Evolutionary conservation across 2,329 filamentous ascomycete species (phyloP), one percentile per base, ranked within the genome.

Genomic region (Alternaria brassicae): DNA sequence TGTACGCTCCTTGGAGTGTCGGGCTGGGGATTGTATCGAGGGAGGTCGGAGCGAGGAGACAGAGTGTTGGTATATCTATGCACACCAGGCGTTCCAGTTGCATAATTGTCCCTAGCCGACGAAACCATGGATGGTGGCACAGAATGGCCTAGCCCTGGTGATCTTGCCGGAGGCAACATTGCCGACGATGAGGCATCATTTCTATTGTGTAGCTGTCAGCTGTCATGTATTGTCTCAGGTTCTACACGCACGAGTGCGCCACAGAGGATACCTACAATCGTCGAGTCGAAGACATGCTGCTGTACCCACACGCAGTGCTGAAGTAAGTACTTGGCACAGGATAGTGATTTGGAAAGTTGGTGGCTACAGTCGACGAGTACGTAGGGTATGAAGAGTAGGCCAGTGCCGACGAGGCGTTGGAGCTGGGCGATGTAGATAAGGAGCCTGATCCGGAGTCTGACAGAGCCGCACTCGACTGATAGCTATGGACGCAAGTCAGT

Each of bases 401-500:
- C 65, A 81, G 58, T 27, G 72, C 78, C 47, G 81, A 81, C 28
- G 82, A 84, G 58, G 80, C 77, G 69, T 80, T 81, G 64, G 83
- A 84, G 66, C 81, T 81, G 59, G 82, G 81, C 68, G 81, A 83
- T 67, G 81, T 81, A 64, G 82, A 83, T 69, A 81, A 81, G 65
- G 82, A 85, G 70, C 84, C 84, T 56, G 81, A 83, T 56, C 82
- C 84, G 61, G 85, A 84, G 77, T 87, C 84, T 60, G 85, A 81
- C 68, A 85, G 81, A 66, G 81, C 80, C 71, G 81, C 76, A 60
- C 78, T 79, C 63, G 80, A 69, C 62, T 82, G 80, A 74, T 84
- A 86, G 73, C 84, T 86, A 77, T 73, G 70, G 67, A 65, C 69
- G 56, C 56, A 53, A 70, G 71, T 77, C 70, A 78, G 75, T 72